Evolutionary conservation across 148 eudicot genomes (phyloP), one percentile per base, ranked within the genome.

Genomic region (Silene latifolia): DNA sequence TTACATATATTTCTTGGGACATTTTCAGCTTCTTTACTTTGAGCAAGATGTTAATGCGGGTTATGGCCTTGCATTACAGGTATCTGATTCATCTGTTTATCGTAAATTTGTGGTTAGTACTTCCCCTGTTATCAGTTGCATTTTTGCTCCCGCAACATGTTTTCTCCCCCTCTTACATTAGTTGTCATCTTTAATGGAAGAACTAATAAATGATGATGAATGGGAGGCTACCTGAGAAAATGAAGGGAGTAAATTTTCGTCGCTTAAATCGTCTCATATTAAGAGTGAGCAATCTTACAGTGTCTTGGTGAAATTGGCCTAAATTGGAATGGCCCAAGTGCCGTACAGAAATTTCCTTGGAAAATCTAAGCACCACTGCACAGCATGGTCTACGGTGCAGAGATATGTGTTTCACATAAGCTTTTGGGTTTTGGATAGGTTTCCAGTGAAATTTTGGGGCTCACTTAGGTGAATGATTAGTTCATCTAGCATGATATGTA

Each of bases 51-150:
- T 75, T 39, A 90, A 78, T 83, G 93, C 86, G 66, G 98, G 98
- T 42, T 92, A 92, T 77, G 90, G 96, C 53, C 75, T 95, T 75
- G 98, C 93, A 47, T 82, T 95, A 79, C 98, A 95, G 98, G 98
- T 95, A 88, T 32, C 69, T 19, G 67, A 18, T 73, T 35, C 69
- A 32, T 62, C 23, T 32, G 51, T 74, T 61, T 71, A 17, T 62
- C 64, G 11, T 4, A 11, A 44, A 46, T 19, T 44, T 19, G 23
- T 63, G 61, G 51, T 54, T n/a, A 18, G 25, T 42, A 39, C 0
- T 35, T 20, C 62, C 44, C 72, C 17, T 57, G 8, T 39, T 39
- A 39, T 39, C 44, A 39, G 8, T 6, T 39, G 44, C 44, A 39
- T 39, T 39, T 39, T 5, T 39, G 44, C 44, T 39, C 44, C 44